Conservation (phyloP, 2,329 filamentous ascomycete genomes). For the Graphilbum ipis-grandicollis region DNA sequence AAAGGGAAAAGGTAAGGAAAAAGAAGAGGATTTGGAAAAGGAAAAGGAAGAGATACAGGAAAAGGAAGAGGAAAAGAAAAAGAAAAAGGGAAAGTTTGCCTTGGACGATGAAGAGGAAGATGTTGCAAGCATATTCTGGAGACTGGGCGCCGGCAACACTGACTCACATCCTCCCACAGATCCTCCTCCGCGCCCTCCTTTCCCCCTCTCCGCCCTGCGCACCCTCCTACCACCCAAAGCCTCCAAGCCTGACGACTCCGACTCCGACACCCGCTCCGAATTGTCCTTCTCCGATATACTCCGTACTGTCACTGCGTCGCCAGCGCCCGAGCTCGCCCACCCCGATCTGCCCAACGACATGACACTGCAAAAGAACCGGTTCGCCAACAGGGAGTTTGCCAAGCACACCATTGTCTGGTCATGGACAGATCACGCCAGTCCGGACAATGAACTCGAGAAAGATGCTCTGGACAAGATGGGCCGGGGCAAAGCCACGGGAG, state of each 20-base stretch:
- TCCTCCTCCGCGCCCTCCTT: no score
- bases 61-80: no score
- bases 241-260: not conserved
- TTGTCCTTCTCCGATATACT: not conserved
- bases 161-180: no score
- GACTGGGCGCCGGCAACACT: no score
- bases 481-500: constrained; percentile 30
- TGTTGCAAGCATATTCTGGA: no score
- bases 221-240: constrained; percentile 17
- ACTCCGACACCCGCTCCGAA: not conserved
- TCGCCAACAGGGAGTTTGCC: constrained; percentile 16
- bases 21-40: no score
- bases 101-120: no score
- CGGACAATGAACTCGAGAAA: not conserved
- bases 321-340: constrained; percentile 18
- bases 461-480: constrained; percentile 22
- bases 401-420: constrained; percentile 36
- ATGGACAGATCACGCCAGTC: constrained; percentile 23
- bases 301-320: not conserved
- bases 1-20: no score
- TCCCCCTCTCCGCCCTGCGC: constrained; percentile 12
- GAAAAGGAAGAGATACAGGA: no score
- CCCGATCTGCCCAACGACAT: constrained; percentile 16
- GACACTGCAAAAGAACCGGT: constrained; percentile 30
- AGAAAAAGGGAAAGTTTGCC: no score